phyloP scores from a whole-genome alignment of 495 filamentous ascomycete genomes.

The Thermochaetoides thermophila region DNA sequence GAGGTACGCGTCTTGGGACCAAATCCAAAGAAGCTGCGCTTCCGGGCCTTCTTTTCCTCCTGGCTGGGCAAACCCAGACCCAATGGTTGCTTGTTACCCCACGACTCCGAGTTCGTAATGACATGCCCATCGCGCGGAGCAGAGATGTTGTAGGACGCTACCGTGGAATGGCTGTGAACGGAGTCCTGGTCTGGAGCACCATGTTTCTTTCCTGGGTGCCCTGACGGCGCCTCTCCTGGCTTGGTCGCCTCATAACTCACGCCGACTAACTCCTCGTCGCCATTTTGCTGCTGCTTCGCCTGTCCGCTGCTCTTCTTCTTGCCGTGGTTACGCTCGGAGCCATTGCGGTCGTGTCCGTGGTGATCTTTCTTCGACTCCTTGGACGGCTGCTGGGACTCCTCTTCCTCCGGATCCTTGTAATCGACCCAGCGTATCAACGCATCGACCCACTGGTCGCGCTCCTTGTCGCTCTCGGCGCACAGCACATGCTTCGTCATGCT shows the following conservation, averaged over 20 bases:
- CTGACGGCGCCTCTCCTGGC: conserved; percentile 41
- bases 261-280: conserved; percentile 47
- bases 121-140: conserved; percentile 71
- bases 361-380: conserved; percentile 11
- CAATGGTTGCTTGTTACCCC: conserved; percentile 58
- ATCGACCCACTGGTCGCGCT: conserved; percentile 89
- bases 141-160: conserved; percentile 53
- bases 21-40: conserved; percentile 91
- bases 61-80: conserved; percentile 32
- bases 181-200: conserved; percentile 13
- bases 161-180: conserved; percentile 19
- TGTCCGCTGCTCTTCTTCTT: conserved; percentile 40
- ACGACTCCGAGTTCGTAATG: conserved; percentile 73
- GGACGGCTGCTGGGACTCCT: conserved; percentile 19
- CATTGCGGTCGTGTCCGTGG: conserved; percentile 22
- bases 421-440: conserved; percentile 85
- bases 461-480: conserved; percentile 85
- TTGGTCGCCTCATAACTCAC: conserved; percentile 76
- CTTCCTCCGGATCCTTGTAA: conserved; percentile 44
- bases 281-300: conserved; percentile 19
- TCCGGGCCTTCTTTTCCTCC: conserved; percentile 68
- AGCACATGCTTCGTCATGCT: conserved; percentile 87
- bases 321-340: conserved; percentile 21
- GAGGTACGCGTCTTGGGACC: conserved; percentile 40
- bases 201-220: conserved; percentile 14